phyloP scores from a whole-genome alignment of 1,139 yeast species.

The Kazachstania sp. region DNA sequence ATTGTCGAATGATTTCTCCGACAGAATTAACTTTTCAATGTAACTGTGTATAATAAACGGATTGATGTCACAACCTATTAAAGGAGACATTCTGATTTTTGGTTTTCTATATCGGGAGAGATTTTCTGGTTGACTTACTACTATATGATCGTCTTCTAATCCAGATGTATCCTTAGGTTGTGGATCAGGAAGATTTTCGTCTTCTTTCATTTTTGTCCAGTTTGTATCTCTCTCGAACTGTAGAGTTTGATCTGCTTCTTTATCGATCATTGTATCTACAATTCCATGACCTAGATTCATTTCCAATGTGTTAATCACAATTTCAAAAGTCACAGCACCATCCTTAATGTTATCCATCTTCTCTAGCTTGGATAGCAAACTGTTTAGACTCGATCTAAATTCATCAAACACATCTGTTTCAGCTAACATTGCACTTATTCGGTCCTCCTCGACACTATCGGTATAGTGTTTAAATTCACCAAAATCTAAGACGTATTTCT shows the following conservation, averaged over 20 bases:
- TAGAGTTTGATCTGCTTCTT: conserved; percentile 4
- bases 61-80: conserved; percentile 28
- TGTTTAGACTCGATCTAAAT: conserved; percentile 26
- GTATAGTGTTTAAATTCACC: conserved; percentile 23
- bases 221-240: conserved; percentile 24
- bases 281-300: conserved; percentile 21
- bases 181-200: conserved; percentile 13
- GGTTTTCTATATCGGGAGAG: conserved; percentile 8
- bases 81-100: conserved; percentile 21
- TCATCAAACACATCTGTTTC: conserved; percentile 27
- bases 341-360: conserved; percentile 20
- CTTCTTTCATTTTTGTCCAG: conserved; percentile 25
- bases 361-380: conserved; percentile 21
- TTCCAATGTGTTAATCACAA: conserved; percentile 24
- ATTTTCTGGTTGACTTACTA: background rate
- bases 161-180: background rate
- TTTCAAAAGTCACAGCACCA: conserved; percentile 23
- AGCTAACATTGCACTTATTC: conserved; percentile 5
- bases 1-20: background rate
- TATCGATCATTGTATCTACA: background rate
- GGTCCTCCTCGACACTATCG: conserved; percentile 7
- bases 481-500: conserved; percentile 27
- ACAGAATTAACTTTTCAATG: conserved; percentile 15
- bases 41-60: conserved; percentile 24
- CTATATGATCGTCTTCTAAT: conserved; percentile 2